A percentile compares a stretch with the other conserved stretches of the same genome.
Evolutionary conservation across 257 asterid species (phyloP).

Genomic region (Salvia hispanica): DNA sequence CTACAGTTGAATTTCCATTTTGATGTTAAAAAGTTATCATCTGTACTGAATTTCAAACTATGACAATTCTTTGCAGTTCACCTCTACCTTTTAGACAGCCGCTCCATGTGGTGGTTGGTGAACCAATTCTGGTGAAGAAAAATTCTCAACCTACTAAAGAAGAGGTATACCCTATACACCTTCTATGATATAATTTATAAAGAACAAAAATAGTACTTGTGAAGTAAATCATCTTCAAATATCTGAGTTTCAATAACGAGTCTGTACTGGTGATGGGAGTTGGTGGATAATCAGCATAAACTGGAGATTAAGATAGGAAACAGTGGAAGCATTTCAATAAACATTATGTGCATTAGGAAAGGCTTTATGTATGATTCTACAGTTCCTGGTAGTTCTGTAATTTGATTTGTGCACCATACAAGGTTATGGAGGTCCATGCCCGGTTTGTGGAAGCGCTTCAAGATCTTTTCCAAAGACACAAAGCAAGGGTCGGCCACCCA

Average conservation of each 20-base stretch:
- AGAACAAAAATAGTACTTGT: not conserved
- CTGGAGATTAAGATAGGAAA: not conserved
- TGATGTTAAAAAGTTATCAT: not conserved
- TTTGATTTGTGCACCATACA: not conserved
- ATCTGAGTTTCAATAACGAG: not conserved
- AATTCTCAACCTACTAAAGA: slow-evolving; percentile 70
- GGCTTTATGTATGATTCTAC: not conserved
- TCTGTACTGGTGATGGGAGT: not conserved
- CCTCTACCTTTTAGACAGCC: slow-evolving; percentile 83
- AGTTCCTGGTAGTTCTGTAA: not conserved
- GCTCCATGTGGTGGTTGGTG: slow-evolving; percentile 93
- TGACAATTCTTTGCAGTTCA: slow-evolving; percentile 53
- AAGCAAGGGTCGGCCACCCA: slow-evolving; percentile 57
- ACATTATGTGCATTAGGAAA: not conserved
- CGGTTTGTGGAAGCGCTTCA: slow-evolving; percentile 60
- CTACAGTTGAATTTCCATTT: not conserved
- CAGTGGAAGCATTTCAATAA: not conserved
- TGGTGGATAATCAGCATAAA: slow-evolving; percentile 14
- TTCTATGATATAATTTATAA: not conserved
- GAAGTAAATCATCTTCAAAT: not conserved
- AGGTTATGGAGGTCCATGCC: slow-evolving; percentile 74
- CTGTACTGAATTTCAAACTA: not conserved
- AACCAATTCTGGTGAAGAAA: slow-evolving; percentile 66
- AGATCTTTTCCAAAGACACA: slow-evolving; percentile 71
- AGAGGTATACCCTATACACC: slow-evolving; percentile 55